A percentile compares a stretch with the other conserved stretches of the same genome.
These are phyloP conservation scores for Hanseniaspora sp. DNA, from an alignment of 1,139 yeast species.

Conservation along the genomic window DNA sequence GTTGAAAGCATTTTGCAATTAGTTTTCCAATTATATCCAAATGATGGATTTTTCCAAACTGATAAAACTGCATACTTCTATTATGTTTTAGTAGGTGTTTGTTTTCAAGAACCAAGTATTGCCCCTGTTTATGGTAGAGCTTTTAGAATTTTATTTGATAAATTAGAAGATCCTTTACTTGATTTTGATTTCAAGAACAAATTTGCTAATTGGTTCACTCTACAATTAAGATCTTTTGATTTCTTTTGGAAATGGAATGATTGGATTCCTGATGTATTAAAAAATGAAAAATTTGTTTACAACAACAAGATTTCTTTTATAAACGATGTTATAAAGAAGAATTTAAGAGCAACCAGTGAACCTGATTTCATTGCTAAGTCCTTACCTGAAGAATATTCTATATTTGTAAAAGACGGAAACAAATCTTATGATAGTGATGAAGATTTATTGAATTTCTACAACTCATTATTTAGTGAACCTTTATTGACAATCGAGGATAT, in stretches of 20 bases:
- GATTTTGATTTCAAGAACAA: conserved; percentile 69
- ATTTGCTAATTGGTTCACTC: conserved; percentile 83
- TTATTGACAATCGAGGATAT: conserved; percentile 24
- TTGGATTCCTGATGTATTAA: conserved; percentile 53
- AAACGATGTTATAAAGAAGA: conserved; percentile 70
- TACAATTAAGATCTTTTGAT: conserved; percentile 85
- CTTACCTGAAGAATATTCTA: conserved; percentile 47
- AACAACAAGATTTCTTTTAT: conserved; percentile 73
- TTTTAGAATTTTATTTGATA: conserved; percentile 66
- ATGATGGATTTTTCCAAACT: conserved; percentile 42
- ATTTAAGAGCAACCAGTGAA: conserved; percentile 61
- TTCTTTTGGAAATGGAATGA: conserved; percentile 98
- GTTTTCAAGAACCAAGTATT: conserved; percentile 77
- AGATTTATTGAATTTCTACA: conserved; percentile 31
- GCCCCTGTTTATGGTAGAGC: conserved; percentile 96
- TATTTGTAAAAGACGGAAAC: conserved; percentile 51
- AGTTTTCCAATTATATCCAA: conserved; percentile 61
- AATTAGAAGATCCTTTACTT: conserved; percentile 41
- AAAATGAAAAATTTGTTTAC: conserved; percentile 32
- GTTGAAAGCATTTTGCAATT: conserved; percentile 71
- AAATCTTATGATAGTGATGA: conserved; percentile 35
- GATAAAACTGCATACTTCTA: conserved; percentile 53
- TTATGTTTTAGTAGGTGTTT: conserved; percentile 77
- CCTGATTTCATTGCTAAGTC: conserved; percentile 63
- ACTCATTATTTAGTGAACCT: conserved; percentile 27